Evolutionary conservation across 805 yeast genomes (phyloP).

Genomic region (Candida cerambycidarum): DNA sequence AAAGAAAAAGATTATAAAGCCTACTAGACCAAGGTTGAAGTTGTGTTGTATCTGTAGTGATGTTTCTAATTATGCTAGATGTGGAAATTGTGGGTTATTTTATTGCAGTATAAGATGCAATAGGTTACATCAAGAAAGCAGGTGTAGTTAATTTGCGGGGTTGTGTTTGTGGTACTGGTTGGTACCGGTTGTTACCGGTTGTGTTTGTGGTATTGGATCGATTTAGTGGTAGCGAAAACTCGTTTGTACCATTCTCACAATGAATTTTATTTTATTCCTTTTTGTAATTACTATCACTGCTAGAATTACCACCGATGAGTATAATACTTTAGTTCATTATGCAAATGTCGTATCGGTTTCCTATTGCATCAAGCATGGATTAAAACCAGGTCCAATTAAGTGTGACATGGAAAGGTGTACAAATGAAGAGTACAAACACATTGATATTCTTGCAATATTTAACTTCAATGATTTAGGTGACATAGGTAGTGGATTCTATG

Average conservation of each 20-base stretch:
- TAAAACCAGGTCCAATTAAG: conserved; percentile 24
- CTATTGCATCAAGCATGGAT: conserved; percentile 36
- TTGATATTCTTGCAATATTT: conserved; percentile 41
- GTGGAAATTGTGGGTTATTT: conserved; percentile 39
- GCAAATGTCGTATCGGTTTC: conserved; percentile 37
- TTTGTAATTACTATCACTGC: background rate
- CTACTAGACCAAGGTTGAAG: conserved; percentile 31
- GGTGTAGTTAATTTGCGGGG: no score
- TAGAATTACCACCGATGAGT: conserved; percentile 7
- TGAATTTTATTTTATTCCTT: background rate
- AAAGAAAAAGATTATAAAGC: conserved; percentile 16
- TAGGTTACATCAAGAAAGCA: conserved; percentile 40
- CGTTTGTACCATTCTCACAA: no score
- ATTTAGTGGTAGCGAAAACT: no score
- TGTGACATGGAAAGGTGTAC: conserved; percentile 30
- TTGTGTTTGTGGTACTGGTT: no score
- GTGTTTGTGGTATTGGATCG: no score
- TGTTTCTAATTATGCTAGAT: conserved; percentile 37
- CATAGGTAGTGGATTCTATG: conserved; percentile 55
- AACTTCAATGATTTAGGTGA: conserved; percentile 43
- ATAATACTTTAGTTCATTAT: conserved; percentile 26
- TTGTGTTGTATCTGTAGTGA: conserved; percentile 44
- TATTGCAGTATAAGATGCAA: conserved; percentile 42
- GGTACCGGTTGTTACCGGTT: no score
- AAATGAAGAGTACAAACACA: conserved; percentile 17